phyloP scores from a whole-genome alignment of 257 asterid genomes.

The Haberlea rhodopensis region DNA sequence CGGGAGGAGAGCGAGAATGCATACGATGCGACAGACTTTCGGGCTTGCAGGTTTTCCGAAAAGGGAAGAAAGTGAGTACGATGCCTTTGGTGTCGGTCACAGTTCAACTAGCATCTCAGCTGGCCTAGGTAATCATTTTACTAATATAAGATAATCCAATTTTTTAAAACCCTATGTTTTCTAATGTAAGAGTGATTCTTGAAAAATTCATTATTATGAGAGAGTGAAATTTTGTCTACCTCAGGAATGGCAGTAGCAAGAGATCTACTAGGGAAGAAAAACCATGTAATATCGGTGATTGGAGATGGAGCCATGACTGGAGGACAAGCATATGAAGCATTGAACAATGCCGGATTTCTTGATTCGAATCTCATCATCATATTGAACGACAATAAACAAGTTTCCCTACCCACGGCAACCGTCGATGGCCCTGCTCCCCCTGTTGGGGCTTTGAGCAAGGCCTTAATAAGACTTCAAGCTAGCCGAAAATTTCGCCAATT shows the following conservation, averaged over 20 bases:
- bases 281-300: conserved; percentile 62
- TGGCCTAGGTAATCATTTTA: conserved; percentile 42
- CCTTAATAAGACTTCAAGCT: conserved; percentile 52
- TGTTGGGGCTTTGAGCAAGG: conserved; percentile 66
- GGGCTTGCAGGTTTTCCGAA: conserved; percentile 75
- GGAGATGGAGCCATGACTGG: conserved; percentile 93
- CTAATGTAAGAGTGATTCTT: too few species aligned
- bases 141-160: too few species aligned
- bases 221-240: background rate
- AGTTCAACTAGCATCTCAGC: conserved; percentile 75
- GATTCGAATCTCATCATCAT: conserved; percentile 60
- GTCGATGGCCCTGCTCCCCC: conserved; percentile 78
- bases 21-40: conserved; percentile 53
- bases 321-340: conserved; percentile 78
- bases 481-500: conserved; percentile 48
- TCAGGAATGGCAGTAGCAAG: conserved; percentile 73
- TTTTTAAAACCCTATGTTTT: too few species aligned
- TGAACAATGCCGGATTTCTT: conserved; percentile 74
- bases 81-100: conserved; percentile 80
- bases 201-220: too few species aligned
- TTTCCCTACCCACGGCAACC: conserved; percentile 69
- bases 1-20: conserved; percentile 73
- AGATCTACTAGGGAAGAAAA: conserved; percentile 54
- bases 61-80: conserved; percentile 61
- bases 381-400: conserved; percentile 69